These are phyloP conservation scores for Mallotus repandus DNA, from an alignment of 441 rosid species.

Conservation along the genomic window DNA sequence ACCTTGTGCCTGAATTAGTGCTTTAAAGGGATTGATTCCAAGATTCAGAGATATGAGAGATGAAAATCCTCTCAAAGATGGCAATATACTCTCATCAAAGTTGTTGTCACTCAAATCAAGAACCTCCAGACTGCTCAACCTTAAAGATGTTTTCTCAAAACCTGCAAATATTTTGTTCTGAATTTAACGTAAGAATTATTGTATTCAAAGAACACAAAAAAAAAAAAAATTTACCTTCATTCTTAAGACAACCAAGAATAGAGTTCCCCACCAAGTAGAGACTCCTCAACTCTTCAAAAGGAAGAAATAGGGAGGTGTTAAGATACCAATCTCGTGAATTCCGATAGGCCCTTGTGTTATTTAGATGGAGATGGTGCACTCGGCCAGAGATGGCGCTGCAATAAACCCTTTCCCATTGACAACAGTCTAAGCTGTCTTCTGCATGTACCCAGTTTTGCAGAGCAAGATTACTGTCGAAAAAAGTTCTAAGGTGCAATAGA, in stretches of 20 bases:
- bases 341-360: too few species aligned
- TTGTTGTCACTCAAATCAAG: not conserved
- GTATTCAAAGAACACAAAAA: too few species aligned
- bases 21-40: not conserved
- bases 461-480: not conserved
- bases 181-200: too few species aligned
- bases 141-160: not conserved
- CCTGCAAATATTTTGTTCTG: not conserved
- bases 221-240: too few species aligned
- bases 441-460: too few species aligned
- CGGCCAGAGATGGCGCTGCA: constrained; percentile 9
- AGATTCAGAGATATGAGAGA: constrained; percentile 5
- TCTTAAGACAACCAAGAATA: not conserved
- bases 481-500: not conserved
- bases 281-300: not conserved
- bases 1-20: not conserved
- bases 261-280: not conserved
- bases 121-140: not conserved
- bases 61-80: not conserved
- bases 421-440: constrained; percentile 7
- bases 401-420: constrained; percentile 12
- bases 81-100: not conserved
- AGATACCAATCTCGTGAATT: not conserved
- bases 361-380: not conserved
- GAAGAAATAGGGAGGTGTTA: not conserved